Evolutionary conservation across 208 protist species (phyloP).

Genomic region (Trichomonas gallinae): DNA sequence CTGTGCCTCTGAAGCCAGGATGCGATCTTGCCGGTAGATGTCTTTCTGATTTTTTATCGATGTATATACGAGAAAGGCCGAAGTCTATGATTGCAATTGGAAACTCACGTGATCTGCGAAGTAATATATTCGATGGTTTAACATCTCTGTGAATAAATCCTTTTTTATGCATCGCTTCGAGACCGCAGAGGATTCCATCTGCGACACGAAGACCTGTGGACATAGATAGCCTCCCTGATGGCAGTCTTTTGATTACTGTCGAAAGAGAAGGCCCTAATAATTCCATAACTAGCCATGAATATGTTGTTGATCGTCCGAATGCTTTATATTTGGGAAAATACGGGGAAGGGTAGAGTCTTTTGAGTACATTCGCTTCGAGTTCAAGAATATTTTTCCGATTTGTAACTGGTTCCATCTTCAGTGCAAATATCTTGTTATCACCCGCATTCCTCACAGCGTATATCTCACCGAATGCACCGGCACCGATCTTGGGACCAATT

Average conservation of each 20-base stretch:
- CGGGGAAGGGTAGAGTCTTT: not conserved
- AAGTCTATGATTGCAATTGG: constrained; percentile 28
- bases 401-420: not conserved
- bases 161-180: constrained; percentile 20
- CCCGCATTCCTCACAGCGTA: not conserved
- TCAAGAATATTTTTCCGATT: not conserved
- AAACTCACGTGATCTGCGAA: not conserved
- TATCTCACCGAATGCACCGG: not conserved
- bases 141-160: constrained; percentile 31
- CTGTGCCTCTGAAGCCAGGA: not conserved
- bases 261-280: not conserved
- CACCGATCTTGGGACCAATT: not conserved
- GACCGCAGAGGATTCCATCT: not conserved
- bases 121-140: constrained; percentile 28
- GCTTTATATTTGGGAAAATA: not conserved
- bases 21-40: not conserved
- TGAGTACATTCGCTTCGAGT: not conserved
- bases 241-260: not conserved
- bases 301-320: not conserved
- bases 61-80: constrained; percentile 17
- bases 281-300: not conserved
- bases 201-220: not conserved
- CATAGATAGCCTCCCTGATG: not conserved
- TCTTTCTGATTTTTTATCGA: not conserved
- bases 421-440: not conserved